phyloP scores from a whole-genome alignment of 805 yeast species.

The Kodamaea restingae region DNA sequence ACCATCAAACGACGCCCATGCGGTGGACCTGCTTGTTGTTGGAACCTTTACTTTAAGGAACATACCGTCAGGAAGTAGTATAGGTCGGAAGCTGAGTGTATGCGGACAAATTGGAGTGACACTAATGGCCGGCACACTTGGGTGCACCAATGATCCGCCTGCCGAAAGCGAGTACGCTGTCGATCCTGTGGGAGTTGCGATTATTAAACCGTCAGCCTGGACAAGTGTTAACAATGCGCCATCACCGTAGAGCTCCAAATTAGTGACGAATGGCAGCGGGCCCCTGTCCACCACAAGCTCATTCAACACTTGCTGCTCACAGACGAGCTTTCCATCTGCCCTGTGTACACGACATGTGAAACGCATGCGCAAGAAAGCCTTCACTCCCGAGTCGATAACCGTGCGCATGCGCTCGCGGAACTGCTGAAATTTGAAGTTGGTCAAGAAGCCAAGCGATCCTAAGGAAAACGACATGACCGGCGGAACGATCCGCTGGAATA shows the following conservation, averaged over 20 bases:
- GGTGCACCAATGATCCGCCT: constrained; percentile 93
- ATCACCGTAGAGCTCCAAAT: constrained; percentile 86
- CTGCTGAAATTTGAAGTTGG: constrained; percentile 77
- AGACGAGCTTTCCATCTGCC: constrained; percentile 49
- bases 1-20: constrained; percentile 98
- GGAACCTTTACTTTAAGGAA: constrained; percentile 79
- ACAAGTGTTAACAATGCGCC: constrained; percentile 80
- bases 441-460: constrained; percentile 46
- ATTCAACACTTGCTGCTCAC: constrained; percentile 77
- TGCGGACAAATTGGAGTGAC: constrained; percentile 97
- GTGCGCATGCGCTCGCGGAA: constrained; percentile 55
- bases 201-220: constrained; percentile 89
- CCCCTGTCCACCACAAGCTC: constrained; percentile 92
- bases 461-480: constrained; percentile 43
- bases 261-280: constrained; percentile 87
- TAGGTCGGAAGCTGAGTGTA: constrained; percentile 88
- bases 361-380: constrained; percentile 78
- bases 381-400: constrained; percentile 67
- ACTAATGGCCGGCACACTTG: constrained; percentile 86
- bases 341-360: constrained; percentile 70
- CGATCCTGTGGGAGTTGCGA: constrained; percentile 94
- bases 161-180: constrained; percentile 95
- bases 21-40: constrained; percentile 71
- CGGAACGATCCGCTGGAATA: constrained; percentile 45
- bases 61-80: constrained; percentile 92